Conservation (phyloP, 176 grass and related monocot genomes). For the Elymus sibiricus region DNA sequence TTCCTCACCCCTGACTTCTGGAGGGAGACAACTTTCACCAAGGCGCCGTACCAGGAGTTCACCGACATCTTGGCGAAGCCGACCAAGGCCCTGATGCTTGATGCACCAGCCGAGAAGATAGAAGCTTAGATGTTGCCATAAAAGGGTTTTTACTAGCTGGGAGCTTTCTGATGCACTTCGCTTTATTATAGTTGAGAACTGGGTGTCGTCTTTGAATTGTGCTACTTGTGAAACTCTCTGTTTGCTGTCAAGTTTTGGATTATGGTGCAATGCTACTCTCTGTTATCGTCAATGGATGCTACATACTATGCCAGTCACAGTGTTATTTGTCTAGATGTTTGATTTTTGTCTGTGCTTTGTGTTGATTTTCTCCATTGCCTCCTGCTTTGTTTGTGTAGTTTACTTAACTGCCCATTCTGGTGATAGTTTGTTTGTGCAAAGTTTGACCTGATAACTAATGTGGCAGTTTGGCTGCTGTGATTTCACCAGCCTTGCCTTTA, state of each 20-base stretch:
- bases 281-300: constrained; percentile 27
- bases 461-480: too few relatives aligned
- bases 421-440: too few relatives aligned
- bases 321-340: background rate
- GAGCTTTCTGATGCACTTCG: constrained; percentile 22
- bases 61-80: constrained; percentile 71
- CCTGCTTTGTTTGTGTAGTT: too few relatives aligned
- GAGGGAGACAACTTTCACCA: constrained; percentile 58
- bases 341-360: too few relatives aligned
- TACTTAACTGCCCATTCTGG: too few relatives aligned
- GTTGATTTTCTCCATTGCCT: too few relatives aligned
- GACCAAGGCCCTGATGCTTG: constrained; percentile 46
- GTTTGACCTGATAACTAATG: too few relatives aligned
- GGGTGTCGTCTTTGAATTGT: constrained; percentile 17
- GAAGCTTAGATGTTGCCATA: constrained; percentile 43
- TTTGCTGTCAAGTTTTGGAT: constrained; percentile 51
- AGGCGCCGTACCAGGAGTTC: constrained; percentile 62
- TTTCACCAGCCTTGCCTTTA: too few relatives aligned
- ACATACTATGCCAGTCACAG: background rate
- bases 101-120: constrained; percentile 48
- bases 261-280: constrained; percentile 16
- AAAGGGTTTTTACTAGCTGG: constrained; percentile 5
- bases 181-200: constrained; percentile 32
- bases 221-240: background rate
- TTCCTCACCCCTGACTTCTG: constrained; percentile 90